These are phyloP conservation scores for Zasmidium angulare DNA, from an alignment of 2,329 filamentous ascomycete species.

Conservation along the genomic window DNA sequence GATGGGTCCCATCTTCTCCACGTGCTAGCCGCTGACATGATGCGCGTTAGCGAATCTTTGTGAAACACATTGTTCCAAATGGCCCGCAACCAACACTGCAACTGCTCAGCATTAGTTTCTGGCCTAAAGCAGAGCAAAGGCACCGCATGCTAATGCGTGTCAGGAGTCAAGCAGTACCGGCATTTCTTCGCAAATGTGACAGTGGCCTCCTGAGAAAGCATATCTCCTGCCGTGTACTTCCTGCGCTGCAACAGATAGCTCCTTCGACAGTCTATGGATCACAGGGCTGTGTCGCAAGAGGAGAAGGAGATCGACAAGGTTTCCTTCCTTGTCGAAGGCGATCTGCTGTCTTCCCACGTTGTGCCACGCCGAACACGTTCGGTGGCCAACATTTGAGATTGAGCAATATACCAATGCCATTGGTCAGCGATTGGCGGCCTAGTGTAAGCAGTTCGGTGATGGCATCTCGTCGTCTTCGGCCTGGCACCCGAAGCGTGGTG, in stretches of 20 bases:
- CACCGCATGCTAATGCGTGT: background rate
- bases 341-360: constrained; percentile 1
- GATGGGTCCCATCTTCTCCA: background rate
- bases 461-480: background rate
- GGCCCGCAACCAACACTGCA: background rate
- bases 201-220: background rate
- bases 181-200: background rate
- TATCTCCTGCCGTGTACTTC: background rate
- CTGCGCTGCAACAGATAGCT: background rate
- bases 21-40: constrained; percentile 3
- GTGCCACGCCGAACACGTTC: background rate
- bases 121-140: background rate
- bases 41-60: constrained; percentile 1
- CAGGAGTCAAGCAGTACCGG: background rate
- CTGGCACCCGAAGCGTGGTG: background rate
- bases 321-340: background rate
- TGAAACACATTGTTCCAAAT: constrained; percentile 2
- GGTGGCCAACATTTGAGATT: background rate
- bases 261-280: background rate
- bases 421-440: background rate
- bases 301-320: background rate
- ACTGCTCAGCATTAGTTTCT: background rate
- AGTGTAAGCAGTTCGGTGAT: background rate
- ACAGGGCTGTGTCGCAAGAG: background rate
- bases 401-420: background rate